Percentiles rank a stretch among this genome's conserved stretches.
Conservation (phyloP, 2,329 filamentous ascomycete genomes). For the Diaporthe capsici region DNA sequence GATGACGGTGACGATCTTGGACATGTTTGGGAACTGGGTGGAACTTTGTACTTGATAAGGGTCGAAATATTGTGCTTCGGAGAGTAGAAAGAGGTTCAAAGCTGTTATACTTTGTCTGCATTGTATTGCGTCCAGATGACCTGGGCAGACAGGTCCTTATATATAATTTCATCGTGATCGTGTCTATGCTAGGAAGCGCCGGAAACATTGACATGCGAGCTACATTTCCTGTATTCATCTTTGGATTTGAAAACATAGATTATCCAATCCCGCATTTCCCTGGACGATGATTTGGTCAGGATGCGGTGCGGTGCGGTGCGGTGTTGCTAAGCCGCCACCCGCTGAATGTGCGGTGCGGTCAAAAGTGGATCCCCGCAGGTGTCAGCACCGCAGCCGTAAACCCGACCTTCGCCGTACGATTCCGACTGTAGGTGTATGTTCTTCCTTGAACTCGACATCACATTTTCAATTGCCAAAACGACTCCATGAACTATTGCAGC, state of each 20-base stretch:
- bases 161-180: neutral
- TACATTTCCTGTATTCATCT: neutral
- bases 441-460: neutral
- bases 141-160: neutral
- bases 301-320: neutral
- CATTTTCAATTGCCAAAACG: neutral
- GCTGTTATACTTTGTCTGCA: neutral
- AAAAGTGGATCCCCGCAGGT: conserved; percentile 20
- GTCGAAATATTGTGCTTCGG: neutral
- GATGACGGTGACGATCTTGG: conserved; percentile 50
- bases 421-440: neutral
- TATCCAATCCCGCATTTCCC: neutral
- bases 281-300: neutral
- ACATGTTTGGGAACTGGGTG: neutral
- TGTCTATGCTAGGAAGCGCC: neutral
- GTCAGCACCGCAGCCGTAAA: conserved; percentile 4
- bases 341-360: neutral
- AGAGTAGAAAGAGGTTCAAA: neutral
- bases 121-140: neutral
- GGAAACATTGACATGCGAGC: neutral
- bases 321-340: neutral
- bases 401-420: neutral
- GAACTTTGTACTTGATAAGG: neutral
- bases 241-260: neutral
- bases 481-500: neutral